Percentiles rank a stretch among this genome's conserved stretches.
Evolutionary conservation across 2,329 filamentous ascomycete genomes (phyloP).

Genomic region (Leptographium wingfieldii): DNA sequence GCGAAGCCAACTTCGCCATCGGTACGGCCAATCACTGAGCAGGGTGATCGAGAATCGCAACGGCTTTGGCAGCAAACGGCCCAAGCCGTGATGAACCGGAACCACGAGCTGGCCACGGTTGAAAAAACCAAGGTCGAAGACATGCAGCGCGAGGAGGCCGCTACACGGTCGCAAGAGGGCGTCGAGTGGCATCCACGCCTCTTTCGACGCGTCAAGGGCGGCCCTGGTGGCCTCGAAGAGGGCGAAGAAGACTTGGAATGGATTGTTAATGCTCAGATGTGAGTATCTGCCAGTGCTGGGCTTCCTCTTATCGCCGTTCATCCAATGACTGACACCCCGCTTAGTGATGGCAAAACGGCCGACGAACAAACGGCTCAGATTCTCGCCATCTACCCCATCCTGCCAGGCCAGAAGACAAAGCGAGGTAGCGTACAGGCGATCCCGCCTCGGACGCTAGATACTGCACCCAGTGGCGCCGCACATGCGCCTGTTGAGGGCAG

Average conservation of each 20-base stretch:
- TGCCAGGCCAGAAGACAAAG: slow-evolving; percentile 57
- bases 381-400: slow-evolving; percentile 70
- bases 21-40: slow-evolving; percentile 69
- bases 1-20: slow-evolving; percentile 64
- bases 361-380: slow-evolving; percentile 70
- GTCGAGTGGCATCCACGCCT: slow-evolving; percentile 80
- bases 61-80: slow-evolving; percentile 74
- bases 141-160: slow-evolving; percentile 77
- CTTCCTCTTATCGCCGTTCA: slow-evolving; percentile 3
- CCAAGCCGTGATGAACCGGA: slow-evolving; percentile 67
- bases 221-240: slow-evolving; percentile 58
- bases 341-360: slow-evolving; percentile 45
- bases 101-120: slow-evolving; percentile 81
- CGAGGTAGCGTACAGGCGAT: slow-evolving; percentile 43
- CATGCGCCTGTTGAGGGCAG: slow-evolving; percentile 19
- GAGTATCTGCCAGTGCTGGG: slow-evolving; percentile 15
- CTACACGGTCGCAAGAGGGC: slow-evolving; percentile 62
- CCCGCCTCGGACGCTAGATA: slow-evolving; percentile 12
- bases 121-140: slow-evolving; percentile 97
- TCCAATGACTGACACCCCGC: background rate
- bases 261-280: slow-evolving; percentile 86
- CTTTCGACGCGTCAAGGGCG: slow-evolving; percentile 64
- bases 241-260: slow-evolving; percentile 86
- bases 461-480: slow-evolving; percentile 7
- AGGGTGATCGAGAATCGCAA: slow-evolving; percentile 83